Conservation (phyloP, 306 rosid genomes). For the Malus domestica region ASM211411v1 NC_041802.1:20019001-20019500, state of each 20-base stretch:
- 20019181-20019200: neutral
- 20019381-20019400: slow-evolving; percentile 98
- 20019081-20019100: neutral
- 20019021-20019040: neutral
- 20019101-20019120: neutral
- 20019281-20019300: slow-evolving; percentile 99
- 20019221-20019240: neutral
- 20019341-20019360: slow-evolving; percentile 99
- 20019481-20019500: too few relatives aligned
- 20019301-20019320: slow-evolving; percentile 78
- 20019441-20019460: too few relatives aligned
- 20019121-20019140: neutral
- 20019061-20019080: neutral
- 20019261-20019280: slow-evolving; percentile 21
- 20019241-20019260: neutral
- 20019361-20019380: slow-evolving; percentile 88
- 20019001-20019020: neutral
- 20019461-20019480: too few relatives aligned
- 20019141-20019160: neutral
- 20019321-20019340: slow-evolving; percentile 96
- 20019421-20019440: slow-evolving; percentile 5
- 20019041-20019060: neutral
- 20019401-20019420: slow-evolving; percentile 26
- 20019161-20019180: neutral
- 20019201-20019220: neutral